These are phyloP conservation scores for Dendrocalamus latiflorus DNA, from an alignment of 202 grass and related monocot species.

Conservation along the genomic window DNA sequence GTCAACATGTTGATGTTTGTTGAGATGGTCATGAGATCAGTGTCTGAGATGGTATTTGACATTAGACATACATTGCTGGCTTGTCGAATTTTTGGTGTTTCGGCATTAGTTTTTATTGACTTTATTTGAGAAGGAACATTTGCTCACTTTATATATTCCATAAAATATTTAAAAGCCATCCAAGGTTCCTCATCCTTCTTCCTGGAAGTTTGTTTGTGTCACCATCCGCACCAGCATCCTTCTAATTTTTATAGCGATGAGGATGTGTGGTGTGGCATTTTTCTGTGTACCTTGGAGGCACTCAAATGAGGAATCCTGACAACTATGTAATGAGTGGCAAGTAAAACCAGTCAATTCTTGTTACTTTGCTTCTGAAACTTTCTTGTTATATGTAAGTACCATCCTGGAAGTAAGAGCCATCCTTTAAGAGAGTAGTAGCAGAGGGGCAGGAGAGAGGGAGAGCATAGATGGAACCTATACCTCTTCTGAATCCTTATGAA, in stretches of 20 bases:
- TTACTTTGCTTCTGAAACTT: background rate
- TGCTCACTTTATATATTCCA: background rate
- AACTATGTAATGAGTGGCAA: background rate
- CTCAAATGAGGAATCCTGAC: background rate
- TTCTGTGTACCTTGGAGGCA: too few relatives aligned
- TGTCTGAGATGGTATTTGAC: background rate
- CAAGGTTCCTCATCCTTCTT: background rate
- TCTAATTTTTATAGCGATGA: background rate
- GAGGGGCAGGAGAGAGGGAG: background rate
- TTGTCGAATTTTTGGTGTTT: background rate
- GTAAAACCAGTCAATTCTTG: background rate
- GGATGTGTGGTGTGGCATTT: background rate
- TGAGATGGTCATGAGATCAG: conserved; percentile 30
- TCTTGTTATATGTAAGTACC: background rate
- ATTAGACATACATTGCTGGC: background rate
- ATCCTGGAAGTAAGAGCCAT: background rate
- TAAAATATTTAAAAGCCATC: background rate
- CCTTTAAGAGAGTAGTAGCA: background rate
- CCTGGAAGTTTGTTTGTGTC: background rate
- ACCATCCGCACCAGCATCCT: background rate
- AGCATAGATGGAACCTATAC: conserved; percentile 13
- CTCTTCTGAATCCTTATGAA: conserved; percentile 19
- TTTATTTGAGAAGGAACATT: background rate
- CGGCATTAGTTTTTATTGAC: background rate
- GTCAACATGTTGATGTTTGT: conserved; percentile 24